Base-by-base conservation (phyloP, 805 yeast species). In the Saccharomyces paradoxus region DNA sequence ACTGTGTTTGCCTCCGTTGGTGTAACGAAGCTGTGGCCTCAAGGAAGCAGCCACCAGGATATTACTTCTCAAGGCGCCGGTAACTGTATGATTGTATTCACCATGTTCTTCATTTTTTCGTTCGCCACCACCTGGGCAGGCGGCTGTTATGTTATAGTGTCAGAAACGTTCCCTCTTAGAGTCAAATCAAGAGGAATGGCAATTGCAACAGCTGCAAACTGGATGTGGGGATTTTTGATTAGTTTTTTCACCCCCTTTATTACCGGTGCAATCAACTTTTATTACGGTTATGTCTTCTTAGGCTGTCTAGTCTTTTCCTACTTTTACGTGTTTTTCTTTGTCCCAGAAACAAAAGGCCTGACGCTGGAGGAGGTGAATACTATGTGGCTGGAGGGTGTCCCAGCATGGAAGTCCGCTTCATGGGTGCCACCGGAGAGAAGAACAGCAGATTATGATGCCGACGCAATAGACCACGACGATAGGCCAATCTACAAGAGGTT, bases 71-170 rank as follows among this genome's bases (percentile, higher is more conserved):
- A 73, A 59, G 75, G 82, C 54, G 80, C 83, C 49, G 89, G 89
- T 71, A 70, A 81, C 69, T 85, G 81, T 53, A 81, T 84, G 88
- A 83, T 84, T 66, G 81, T 83, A 72, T 76, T 84, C 61, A 77
- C 88, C 28, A 82, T 86, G 75, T 72, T 84, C 62, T 84, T 75
- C 77, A 81, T 84, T 59, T 82, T 83, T 78, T 81, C 76, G 75
- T 84, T 84, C 63, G 88, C 88, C 29, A 77, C 83, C 49, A 81
- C 88, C 29, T 84, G 89, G 89, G 89, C 87, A 60, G 86, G 88
- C 65, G 77, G 80, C 63, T 81, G 79, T 54, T 84, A 75, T 71
- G 82, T 81, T 56, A 82, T 84, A 60, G 78, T 81, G 46, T 80
- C 88, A 48, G 89, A 84, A 71, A 76, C 83, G 52, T 84, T 81